Evolutionary conservation across 805 yeast genomes (phyloP), one percentile per base, ranked within the genome.

Genomic region (Wickerhamiella sergipiensis): DNA sequence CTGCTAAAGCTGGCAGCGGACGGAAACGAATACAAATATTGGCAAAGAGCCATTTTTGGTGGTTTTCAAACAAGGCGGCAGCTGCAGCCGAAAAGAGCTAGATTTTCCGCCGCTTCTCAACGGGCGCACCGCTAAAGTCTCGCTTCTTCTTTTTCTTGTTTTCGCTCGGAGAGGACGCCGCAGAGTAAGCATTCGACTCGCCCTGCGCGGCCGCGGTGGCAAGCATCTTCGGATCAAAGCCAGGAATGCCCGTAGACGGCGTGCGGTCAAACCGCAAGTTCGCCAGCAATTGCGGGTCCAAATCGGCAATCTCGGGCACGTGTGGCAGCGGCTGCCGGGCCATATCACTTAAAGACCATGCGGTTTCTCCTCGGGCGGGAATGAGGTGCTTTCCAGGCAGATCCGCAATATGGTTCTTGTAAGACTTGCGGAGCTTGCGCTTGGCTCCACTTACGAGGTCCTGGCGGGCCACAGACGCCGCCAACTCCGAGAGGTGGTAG

Each of bases 361-460:
- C 53, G 10, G 61, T 50, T 50, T 60, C 62, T 38, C 58, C 62
- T 3, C 62, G 59, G 3, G 61, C 50, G 50, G 74, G 70, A 53
- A 70, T 60, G 53, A 69, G 55, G 62, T 72, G 65, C 65, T 71
- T 57, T 57, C 78, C 97, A 0, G 95, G 85, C 26, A 92, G 70
- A 58, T 89, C 97, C 39, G 76, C 73, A 13, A 92, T 83, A 64
- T 90, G 97, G 56, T 89, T 88, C 65, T 92, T 92, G 68, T 92
- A 92, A 0, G 97, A 87, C 67, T 92, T 92, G 59, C 98, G 76
- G 50, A 92, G 75, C 67, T 92, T 92, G 39, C 88, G 88, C 50
- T 95, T 96, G 58, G 85, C 88, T 0, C 92, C 76, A 0, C 96
- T 95, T 60, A 83, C 94, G 2, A 87, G 81, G 60, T 85, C 88